Evolutionary conservation across 768 basidiomycete genomes (phyloP), one percentile per base, ranked within the genome.

Genomic region (Boletus insuetus): DNA sequence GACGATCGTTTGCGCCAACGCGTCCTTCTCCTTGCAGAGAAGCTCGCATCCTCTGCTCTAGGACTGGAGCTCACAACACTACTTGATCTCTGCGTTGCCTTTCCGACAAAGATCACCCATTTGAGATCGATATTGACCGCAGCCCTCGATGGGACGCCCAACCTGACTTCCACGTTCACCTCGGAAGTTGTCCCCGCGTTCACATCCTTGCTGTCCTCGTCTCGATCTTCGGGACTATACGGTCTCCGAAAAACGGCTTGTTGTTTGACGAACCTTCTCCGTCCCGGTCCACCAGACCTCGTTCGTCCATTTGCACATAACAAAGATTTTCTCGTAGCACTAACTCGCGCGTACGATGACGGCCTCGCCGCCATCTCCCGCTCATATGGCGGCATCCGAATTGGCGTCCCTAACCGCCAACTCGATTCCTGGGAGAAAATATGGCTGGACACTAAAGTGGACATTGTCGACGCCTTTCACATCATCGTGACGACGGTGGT

Each of bases 371-470:
- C 77, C 12, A 72, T 87, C 39, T 81, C 85, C 1, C 75, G 74
- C 16, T 80, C 82, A 0, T 87, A 90, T 51, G 87, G 89, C 0
- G 85, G 86, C 13, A 58, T 75, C 31, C 64, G 75, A 19, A 54
- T 64, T 29, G 58, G 64, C 26, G 51, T 66, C 31, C 47, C 66
- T 24, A 51, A 68, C 22, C 55, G 72, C 52, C 66, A 73, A 6
- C 68, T 76, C 16, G 83, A 85, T 58, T 80, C 89, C 48, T 91
- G 88, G 88, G 83, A 87, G 58, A 74, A 74, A 14, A 76, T 87
- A 44, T 88, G 86, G 81, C 74, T 91, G 7, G 80, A 85, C 53
- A 84, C 86, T 3, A 92, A 91, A 71, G 84, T 87, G 9, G 80
- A 82, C 20, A 71, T 91, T 24, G 70, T 92, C 19, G 89, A 92